A percentile compares a stretch with the other conserved stretches of the same genome.
phyloP scores from a whole-genome alignment of 2,329 filamentous ascomycete species.

The Phialophora chinensis region DNA sequence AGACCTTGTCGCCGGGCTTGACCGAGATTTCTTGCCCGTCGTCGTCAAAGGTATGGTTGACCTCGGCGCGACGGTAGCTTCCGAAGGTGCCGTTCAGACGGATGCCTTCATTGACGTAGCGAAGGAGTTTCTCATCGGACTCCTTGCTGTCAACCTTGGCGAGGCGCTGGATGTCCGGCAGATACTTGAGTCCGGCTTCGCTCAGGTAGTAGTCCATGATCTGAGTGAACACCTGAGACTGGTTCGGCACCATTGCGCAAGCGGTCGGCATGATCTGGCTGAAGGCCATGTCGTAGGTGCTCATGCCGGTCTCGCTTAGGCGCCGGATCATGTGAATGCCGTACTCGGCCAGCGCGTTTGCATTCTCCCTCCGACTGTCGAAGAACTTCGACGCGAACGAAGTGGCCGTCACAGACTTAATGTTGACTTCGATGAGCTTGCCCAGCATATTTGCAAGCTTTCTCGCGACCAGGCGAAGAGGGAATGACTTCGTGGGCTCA shows the following conservation, averaged over 20 bases:
- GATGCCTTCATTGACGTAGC: slow-evolving; percentile 74
- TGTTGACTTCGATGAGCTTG: slow-evolving; percentile 66
- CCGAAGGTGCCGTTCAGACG: slow-evolving; percentile 70
- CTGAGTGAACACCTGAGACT: slow-evolving; percentile 74
- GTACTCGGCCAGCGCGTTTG: slow-evolving; percentile 65
- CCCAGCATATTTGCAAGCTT: slow-evolving; percentile 66
- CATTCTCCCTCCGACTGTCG: slow-evolving; percentile 56
- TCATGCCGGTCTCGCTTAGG: slow-evolving; percentile 68
- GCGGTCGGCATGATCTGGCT: slow-evolving; percentile 72
- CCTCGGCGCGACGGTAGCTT: slow-evolving; percentile 63
- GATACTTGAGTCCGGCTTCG: slow-evolving; percentile 59
- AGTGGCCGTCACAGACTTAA: slow-evolving; percentile 65
- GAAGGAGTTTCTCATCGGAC: slow-evolving; percentile 68
- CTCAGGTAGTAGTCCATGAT: slow-evolving; percentile 75
- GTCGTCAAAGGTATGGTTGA: slow-evolving; percentile 56
- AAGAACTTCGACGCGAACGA: slow-evolving; percentile 61
- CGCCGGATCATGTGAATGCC: slow-evolving; percentile 70
- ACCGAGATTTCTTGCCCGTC: slow-evolving; percentile 57
- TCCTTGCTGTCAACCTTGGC: slow-evolving; percentile 62
- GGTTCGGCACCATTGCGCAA: slow-evolving; percentile 70
- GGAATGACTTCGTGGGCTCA: slow-evolving; percentile 71
- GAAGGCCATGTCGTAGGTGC: slow-evolving; percentile 71
- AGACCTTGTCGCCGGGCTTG: slow-evolving; percentile 64
- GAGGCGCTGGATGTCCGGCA: slow-evolving; percentile 66
- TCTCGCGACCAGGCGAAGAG: slow-evolving; percentile 64